phyloP scores from a whole-genome alignment of 2,329 filamentous ascomycete genomes.

The Nigrospora sphaerica region DNA sequence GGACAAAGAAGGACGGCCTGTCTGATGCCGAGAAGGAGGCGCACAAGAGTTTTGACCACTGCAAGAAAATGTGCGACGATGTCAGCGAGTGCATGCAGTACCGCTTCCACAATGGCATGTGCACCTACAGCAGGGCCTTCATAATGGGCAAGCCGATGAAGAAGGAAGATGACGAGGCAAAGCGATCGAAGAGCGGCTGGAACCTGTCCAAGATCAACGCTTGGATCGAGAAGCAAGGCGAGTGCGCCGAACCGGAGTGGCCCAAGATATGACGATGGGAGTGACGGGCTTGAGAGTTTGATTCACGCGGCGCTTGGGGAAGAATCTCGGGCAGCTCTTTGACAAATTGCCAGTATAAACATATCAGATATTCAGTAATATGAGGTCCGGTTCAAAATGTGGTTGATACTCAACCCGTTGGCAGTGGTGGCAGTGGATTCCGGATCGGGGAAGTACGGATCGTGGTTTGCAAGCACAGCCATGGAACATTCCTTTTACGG shows the following conservation, averaged over 20 bases:
- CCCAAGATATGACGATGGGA: background rate
- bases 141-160: conserved; percentile 30
- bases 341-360: no score
- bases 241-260: conserved; percentile 18
- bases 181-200: conserved; percentile 33
- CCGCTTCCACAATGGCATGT: conserved; percentile 30
- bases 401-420: no score
- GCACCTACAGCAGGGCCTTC: conserved; percentile 26
- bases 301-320: no score
- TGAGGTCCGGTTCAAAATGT: no score
- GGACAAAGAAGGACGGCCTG: conserved; percentile 24
- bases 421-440: no score
- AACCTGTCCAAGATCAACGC: conserved; percentile 28
- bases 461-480: no score
- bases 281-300: no score
- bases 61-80: conserved; percentile 34
- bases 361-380: no score
- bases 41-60: conserved; percentile 33
- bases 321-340: no score
- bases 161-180: conserved; percentile 16
- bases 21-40: conserved; percentile 31
- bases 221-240: conserved; percentile 29
- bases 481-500: no score
- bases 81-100: conserved; percentile 32
- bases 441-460: no score